phyloP scores from a whole-genome alignment of 2,329 filamentous ascomycete species.

The Neocucurbitaria cava region DNA sequence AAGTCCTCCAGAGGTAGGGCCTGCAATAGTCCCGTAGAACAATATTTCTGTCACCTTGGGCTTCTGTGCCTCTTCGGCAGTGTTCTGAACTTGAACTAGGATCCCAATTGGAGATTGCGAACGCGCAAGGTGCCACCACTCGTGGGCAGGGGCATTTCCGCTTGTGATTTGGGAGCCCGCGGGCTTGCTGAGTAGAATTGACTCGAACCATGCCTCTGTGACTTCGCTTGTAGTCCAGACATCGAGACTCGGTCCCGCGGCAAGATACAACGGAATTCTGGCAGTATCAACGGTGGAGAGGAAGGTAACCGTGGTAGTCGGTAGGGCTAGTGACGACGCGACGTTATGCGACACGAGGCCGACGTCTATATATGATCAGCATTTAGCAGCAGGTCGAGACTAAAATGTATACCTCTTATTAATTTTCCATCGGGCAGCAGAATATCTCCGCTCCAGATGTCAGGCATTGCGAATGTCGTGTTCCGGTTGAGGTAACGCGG shows the following conservation, averaged over 20 bases:
- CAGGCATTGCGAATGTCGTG: constrained; percentile 29
- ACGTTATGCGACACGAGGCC: constrained; percentile 32
- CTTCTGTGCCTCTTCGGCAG: neutral
- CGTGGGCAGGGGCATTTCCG: constrained; percentile 7
- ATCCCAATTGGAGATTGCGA: constrained; percentile 52
- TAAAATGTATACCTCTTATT: constrained; percentile 28
- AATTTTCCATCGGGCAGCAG: constrained; percentile 32
- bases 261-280: constrained; percentile 50
- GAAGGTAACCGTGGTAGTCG: constrained; percentile 38
- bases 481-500: neutral
- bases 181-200: constrained; percentile 38
- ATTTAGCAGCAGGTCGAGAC: neutral
- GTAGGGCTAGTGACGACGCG: constrained; percentile 23
- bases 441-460: constrained; percentile 46
- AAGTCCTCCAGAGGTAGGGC: constrained; percentile 18
- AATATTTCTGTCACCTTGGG: constrained; percentile 53
- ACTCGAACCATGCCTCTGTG: constrained; percentile 52
- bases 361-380: constrained; percentile 27
- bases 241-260: constrained; percentile 46
- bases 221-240: constrained; percentile 45
- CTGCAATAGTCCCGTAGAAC: constrained; percentile 51
- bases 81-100: constrained; percentile 39
- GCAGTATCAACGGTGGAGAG: constrained; percentile 50
- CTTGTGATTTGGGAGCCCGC: constrained; percentile 1
- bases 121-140: constrained; percentile 49